Base-by-base conservation (phyloP, 805 yeast genomes). In the Teunomyces panamensis region DNA sequence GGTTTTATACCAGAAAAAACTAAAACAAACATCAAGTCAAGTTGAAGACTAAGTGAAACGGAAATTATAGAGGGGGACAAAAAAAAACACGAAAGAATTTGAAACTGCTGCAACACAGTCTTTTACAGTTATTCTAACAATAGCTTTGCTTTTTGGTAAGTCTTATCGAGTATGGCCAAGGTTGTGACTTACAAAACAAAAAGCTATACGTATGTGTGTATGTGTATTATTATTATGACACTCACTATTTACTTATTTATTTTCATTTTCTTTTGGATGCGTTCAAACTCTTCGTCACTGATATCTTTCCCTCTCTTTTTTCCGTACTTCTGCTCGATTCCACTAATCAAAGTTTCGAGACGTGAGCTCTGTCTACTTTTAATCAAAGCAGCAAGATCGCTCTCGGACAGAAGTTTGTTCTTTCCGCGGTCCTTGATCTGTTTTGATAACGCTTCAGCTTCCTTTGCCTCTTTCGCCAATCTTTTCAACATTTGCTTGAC, bases 401-500 rank as follows among this genome's bases (percentile, higher is more conserved):
- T 68, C 47, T 69, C 77, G 4, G 60, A 59, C 14, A 59, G 64
- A 4, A 59, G 47, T 17, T 52, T 58, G 41, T 58, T 54, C 44
- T 58, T 69, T 10, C 56, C 75, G 60, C 61, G 65, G 59, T 60
- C 64, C 39, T 68, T 67, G 17, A 71, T 55, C 52, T 67, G 64
- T 49, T 68, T 60, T 52, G 75, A 73, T 52, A 78, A 59, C 51
- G 68, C 70, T 49, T 76, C 80, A 0, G 87, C 88, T 58, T 84
- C 84, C 50, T 74, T 73, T 2, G 89, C 85, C 56, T 86, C 90
- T 51, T 77, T 81, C 10, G 81, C 83, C 51, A 80, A 69, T 42
- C 71, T 66, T 48, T 80, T 78, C 44, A 71, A 56, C 56, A 79
- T 74, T 55, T 75, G 77, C 54, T 68, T 71, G 33, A 80, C 77